These are phyloP conservation scores for Candolleomyces aberdarensis DNA, from an alignment of 768 basidiomycete species.

Conservation along the genomic window DNA sequence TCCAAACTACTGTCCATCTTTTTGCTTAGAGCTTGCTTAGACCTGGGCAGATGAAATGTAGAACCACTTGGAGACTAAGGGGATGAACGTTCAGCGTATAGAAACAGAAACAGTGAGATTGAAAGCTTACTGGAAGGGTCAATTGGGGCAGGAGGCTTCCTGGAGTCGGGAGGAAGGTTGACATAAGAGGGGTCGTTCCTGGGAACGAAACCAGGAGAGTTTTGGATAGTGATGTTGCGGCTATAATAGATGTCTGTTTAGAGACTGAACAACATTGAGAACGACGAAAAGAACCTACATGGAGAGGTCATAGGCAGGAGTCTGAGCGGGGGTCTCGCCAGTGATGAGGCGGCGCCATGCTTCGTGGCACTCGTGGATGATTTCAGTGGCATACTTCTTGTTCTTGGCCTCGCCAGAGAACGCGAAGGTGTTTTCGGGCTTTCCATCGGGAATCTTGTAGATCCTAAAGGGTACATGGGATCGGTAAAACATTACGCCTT, in stretches of 20 bases:
- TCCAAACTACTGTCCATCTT: not conserved
- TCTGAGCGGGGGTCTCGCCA: constrained; percentile 77
- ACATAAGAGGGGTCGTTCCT: constrained; percentile 63
- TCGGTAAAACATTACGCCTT: not conserved
- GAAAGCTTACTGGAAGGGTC: constrained; percentile 78
- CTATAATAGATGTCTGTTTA: constrained; percentile 36
- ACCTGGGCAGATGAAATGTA: constrained; percentile 89
- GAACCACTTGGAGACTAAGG: constrained; percentile 86
- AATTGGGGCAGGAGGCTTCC: constrained; percentile 82
- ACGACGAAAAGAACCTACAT: constrained; percentile 57
- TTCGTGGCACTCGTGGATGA: constrained; percentile 98
- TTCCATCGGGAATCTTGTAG: constrained; percentile 95
- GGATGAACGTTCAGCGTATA: constrained; percentile 8
- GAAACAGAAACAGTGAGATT: not conserved
- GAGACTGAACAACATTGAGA: not conserved
- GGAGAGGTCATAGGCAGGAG: constrained; percentile 68
- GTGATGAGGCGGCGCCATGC: constrained; percentile 93
- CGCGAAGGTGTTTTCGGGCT: constrained; percentile 97
- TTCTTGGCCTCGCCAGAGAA: constrained; percentile 99
- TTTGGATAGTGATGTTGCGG: constrained; percentile 72
- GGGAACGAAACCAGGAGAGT: constrained; percentile 67
- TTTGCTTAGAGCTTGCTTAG: constrained; percentile 52
- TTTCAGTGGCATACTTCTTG: constrained; percentile 99
- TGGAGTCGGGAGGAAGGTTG: constrained; percentile 71
- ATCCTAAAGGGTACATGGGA: constrained; percentile 46